Percentiles rank a stretch among this genome's conserved stretches.
phyloP scores from a whole-genome alignment of 2,329 filamentous ascomycete genomes.

The Xylariaceae sp. region DNA sequence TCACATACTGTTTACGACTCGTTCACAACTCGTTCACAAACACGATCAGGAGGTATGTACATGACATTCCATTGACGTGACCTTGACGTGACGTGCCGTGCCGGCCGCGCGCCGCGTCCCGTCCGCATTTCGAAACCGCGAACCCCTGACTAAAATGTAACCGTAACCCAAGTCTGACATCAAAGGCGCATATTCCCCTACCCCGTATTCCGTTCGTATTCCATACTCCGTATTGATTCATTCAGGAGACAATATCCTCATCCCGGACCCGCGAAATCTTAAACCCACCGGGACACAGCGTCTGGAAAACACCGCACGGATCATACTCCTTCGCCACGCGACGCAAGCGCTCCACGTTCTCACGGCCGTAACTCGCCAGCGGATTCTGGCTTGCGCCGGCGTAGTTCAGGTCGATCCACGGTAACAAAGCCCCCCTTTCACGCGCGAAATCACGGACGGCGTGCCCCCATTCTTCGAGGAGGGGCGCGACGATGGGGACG shows the following conservation, averaged over 20 bases:
- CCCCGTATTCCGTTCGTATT: too few species aligned
- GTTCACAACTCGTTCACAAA: too few species aligned
- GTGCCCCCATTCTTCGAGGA: neutral
- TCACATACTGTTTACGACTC: too few species aligned
- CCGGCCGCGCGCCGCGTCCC: too few species aligned
- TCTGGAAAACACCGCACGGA: conserved; percentile 14
- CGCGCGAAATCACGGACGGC: conserved; percentile 1
- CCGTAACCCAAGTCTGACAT: too few species aligned
- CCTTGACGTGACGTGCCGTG: too few species aligned
- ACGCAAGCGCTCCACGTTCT: conserved; percentile 2
- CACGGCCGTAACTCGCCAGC: conserved; percentile 11
- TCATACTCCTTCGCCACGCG: conserved; percentile 10
- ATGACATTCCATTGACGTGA: too few species aligned
- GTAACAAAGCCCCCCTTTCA: neutral
- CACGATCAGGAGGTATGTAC: too few species aligned
- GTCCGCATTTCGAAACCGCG: too few species aligned
- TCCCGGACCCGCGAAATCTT: conserved; percentile 3
- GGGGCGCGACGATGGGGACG: neutral
- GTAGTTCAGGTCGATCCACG: conserved; percentile 15
- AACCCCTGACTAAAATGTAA: too few species aligned
- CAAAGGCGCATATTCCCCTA: too few species aligned
- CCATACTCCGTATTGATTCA: too few species aligned
- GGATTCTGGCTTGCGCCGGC: conserved; percentile 7
- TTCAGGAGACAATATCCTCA: neutral
- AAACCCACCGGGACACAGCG: conserved; percentile 14